phyloP scores from a whole-genome alignment of 164 flowering plant species.

The Sedum album region DNA sequence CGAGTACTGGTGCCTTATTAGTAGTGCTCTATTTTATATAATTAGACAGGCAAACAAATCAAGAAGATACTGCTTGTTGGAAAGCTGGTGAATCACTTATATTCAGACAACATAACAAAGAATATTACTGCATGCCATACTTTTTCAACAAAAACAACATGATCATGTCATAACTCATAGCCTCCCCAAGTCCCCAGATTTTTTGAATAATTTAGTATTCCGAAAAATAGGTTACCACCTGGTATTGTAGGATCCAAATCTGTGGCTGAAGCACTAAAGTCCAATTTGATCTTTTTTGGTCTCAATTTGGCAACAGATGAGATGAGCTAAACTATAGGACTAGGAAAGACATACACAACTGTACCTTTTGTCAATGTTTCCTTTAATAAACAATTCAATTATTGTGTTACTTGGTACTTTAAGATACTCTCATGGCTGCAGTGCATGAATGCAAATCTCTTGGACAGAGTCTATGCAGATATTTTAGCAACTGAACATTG shows the following conservation, averaged over 20 bases:
- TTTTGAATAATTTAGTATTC: neutral
- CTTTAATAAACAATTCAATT: neutral
- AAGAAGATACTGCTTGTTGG: neutral
- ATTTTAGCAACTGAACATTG: neutral
- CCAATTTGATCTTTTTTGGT: slow-evolving; percentile 4
- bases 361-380: slow-evolving; percentile 5
- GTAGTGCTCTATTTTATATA: neutral
- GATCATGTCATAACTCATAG: neutral
- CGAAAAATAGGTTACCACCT: neutral
- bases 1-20: neutral
- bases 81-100: neutral
- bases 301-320: slow-evolving; percentile 1
- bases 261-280: slow-evolving; percentile 1
- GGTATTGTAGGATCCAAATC: neutral
- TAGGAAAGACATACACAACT: neutral
- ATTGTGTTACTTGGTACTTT: neutral
- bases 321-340: slow-evolving; percentile 2
- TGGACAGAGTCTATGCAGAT: neutral
- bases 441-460: slow-evolving; percentile 6
- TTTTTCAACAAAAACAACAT: neutral
- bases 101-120: neutral
- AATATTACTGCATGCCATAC: neutral
- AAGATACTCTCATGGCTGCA: neutral
- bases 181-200: neutral
- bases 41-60: neutral